Conservation (phyloP, 2,329 filamentous ascomycete genomes). For the Penicillium paneum region DNA sequence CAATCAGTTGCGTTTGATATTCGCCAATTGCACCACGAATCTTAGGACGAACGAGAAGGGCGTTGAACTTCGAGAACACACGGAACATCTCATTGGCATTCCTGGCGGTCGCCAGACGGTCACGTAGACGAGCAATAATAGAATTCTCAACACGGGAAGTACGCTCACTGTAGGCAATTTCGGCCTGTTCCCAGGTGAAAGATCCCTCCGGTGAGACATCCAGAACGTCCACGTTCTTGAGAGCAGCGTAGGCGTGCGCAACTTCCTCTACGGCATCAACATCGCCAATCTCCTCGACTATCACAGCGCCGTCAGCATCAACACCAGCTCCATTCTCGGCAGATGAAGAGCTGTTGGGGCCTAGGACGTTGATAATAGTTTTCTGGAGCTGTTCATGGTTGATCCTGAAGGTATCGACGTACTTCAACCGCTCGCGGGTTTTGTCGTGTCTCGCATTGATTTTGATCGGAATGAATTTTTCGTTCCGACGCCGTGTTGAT, state of each 20-base stretch:
- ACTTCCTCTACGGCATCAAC: constrained; percentile 97
- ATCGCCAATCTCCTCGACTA: constrained; percentile 93
- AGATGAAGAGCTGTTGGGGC: constrained; percentile 64
- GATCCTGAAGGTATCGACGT: constrained; percentile 89
- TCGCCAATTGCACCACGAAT: constrained; percentile 96
- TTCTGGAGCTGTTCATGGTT: constrained; percentile 97
- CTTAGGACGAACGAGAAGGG: constrained; percentile 96
- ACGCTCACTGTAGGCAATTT: constrained; percentile 94
- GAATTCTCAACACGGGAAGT: constrained; percentile 98
- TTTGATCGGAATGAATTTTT: constrained; percentile 99
- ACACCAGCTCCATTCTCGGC: constrained; percentile 41
- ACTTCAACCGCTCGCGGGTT: constrained; percentile 85
- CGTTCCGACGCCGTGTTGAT: constrained; percentile 85
- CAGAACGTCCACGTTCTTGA: constrained; percentile 92
- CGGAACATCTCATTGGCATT: constrained; percentile 99
- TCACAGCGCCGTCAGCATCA: constrained; percentile 59
- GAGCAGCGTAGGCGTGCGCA: constrained; percentile 84
- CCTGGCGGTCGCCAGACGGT: constrained; percentile 90
- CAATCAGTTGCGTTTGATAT: constrained; percentile 96
- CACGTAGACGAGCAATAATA: constrained; percentile 89
- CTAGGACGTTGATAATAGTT: constrained; percentile 95
- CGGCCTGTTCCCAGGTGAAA: constrained; percentile 85
- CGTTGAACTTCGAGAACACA: constrained; percentile 99
- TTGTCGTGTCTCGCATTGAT: constrained; percentile 82
- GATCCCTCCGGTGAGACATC: constrained; percentile 90